Evolutionary conservation across 345 rosid genomes (phyloP), one percentile per base, ranked within the genome.

Genomic region (Eucalyptus brandiana): DNA sequence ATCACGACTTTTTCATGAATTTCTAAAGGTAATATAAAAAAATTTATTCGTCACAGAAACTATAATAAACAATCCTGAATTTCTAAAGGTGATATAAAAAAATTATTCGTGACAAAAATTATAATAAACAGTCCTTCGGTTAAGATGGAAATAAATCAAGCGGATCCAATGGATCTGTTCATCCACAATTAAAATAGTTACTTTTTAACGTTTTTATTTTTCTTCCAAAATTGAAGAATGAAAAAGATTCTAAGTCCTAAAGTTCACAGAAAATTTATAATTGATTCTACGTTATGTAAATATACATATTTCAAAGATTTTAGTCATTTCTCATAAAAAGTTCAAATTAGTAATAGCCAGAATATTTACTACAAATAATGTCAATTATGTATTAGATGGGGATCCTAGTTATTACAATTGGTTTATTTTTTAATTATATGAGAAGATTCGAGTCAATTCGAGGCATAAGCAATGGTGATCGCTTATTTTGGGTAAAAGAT

Each of bases 271-370:
- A 60, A 60, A 60, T 3, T 1, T 60, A 60, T 60, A 28, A 60
- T 60, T 28, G 4, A 60, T 6, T 60, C 16, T 13, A 2, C 7
- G 1, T 28, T 62, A 62, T 1, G 0, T 28, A 62, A 13, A 30
- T 62, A 62, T 62, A 30, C 15, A 28, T 60, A 12, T 60, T 60
- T 60, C 4, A 60, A 60, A 60, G 0, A 60, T 28, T 28, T 28
- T 28, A 28, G 34, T 28, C 34, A 60, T 60, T 60, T 28, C 16
- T 60, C 69, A 60, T 2, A 60, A 28, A 60, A 60, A 60, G 14
- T 3, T 30, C 8, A 60, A 60, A 60, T 14, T 6, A 28, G 17
- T 28, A 60, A 60, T 28, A 60, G 34, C 69, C 2, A 60, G 1
- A 60, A 60, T 60, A 60, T 60, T 28, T 28, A 60, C 69, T 12